These are phyloP conservation scores for Cladorrhinum sp. DNA, from an alignment of 2,329 filamentous ascomycete genomes.

Conservation along the genomic window DNA sequence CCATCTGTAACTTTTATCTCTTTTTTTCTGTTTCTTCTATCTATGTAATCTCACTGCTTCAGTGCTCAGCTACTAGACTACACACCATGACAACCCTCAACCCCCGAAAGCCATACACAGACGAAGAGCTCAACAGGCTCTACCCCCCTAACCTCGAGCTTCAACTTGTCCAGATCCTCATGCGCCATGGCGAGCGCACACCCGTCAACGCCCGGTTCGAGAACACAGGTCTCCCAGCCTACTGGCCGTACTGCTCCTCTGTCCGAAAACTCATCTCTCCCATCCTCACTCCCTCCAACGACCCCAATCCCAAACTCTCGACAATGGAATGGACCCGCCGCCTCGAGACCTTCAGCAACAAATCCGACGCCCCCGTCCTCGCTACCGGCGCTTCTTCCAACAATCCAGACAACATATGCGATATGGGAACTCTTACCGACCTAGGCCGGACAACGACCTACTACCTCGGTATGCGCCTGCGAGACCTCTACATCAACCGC, in stretches of 20 bases:
- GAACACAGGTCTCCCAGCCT: conserved; percentile 64
- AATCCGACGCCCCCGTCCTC: conserved; percentile 66
- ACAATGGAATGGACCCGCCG: conserved; percentile 64
- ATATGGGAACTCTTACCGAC: conserved; percentile 73
- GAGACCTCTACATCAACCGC: conserved; percentile 71
- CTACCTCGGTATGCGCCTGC: conserved; percentile 64
- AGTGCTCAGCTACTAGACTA: no score
- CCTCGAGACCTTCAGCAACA: conserved; percentile 74
- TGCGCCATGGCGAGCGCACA: conserved; percentile 77
- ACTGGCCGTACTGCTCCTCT: conserved; percentile 89
- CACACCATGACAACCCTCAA: conserved; percentile 72
- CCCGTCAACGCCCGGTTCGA: conserved; percentile 86
- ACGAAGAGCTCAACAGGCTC: conserved; percentile 73
- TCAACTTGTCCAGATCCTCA: conserved; percentile 83
- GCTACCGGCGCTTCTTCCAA: conserved; percentile 66
- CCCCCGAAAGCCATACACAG: conserved; percentile 72
- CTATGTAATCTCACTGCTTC: not conserved
- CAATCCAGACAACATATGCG: conserved; percentile 73
- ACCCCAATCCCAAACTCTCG: conserved; percentile 26
- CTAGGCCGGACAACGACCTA: conserved; percentile 69
- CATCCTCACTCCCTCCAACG: conserved; percentile 43
- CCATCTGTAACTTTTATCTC: not conserved
- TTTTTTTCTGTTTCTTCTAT: not conserved
- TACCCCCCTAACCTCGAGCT: conserved; percentile 80
- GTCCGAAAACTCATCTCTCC: conserved; percentile 64